Conservation (phyloP, 805 yeast species). For the Candida qinlingensis region DNA sequence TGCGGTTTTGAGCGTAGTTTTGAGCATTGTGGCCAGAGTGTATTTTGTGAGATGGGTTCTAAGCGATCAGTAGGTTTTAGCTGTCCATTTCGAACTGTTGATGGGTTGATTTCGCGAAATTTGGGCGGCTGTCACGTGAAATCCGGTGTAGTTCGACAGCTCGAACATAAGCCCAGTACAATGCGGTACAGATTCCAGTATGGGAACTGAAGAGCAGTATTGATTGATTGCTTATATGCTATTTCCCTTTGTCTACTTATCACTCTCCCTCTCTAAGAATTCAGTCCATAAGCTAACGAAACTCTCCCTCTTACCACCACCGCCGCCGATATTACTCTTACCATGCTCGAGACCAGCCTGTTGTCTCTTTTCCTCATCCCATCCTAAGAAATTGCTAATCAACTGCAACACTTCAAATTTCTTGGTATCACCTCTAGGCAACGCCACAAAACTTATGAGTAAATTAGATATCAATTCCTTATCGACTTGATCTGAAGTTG, state of each 20-base stretch:
- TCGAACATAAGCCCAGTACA: no score
- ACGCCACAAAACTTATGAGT: constrained; percentile 73
- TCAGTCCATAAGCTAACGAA: constrained; percentile 80
- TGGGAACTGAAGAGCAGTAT: no score
- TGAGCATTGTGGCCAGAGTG: neutral
- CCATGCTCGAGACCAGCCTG: constrained; percentile 64
- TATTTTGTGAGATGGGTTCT: no score
- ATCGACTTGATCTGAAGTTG: constrained; percentile 74
- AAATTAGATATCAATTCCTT: constrained; percentile 85
- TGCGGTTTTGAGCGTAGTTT: no score
- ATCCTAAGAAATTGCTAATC: constrained; percentile 73
- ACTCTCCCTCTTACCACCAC: constrained; percentile 30
- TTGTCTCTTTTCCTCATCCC: constrained; percentile 78
- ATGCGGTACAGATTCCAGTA: no score
- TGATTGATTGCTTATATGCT: no score
- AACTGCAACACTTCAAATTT: constrained; percentile 88
- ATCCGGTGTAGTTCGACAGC: no score
- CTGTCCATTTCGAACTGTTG: no score
- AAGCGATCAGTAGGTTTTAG: no score
- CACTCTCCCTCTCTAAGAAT: constrained; percentile 66
- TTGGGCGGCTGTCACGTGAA: no score
- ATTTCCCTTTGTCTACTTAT: neutral
- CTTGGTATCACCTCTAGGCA: constrained; percentile 91
- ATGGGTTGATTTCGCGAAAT: no score
- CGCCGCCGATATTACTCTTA: neutral